phyloP scores from a whole-genome alignment of 2,329 filamentous ascomycete genomes.

The Pestalotiopsis sp. region DNA sequence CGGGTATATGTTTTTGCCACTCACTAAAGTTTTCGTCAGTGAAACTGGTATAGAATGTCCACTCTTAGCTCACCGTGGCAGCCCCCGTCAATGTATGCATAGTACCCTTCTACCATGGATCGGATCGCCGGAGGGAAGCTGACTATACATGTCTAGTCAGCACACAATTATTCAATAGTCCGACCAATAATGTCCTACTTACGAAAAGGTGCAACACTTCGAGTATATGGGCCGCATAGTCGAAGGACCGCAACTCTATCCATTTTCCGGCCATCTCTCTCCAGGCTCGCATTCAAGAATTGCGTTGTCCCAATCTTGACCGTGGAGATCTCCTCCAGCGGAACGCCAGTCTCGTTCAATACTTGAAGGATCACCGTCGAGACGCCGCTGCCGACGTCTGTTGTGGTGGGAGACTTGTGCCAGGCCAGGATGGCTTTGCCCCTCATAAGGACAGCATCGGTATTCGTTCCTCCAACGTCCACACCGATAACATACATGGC shows the following conservation, averaged over 20 bases:
- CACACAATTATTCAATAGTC: not conserved
- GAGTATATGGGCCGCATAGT: conserved; percentile 49
- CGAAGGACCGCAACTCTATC: conserved; percentile 56
- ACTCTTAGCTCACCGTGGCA: not conserved
- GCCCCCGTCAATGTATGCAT: not conserved
- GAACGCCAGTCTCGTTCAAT: conserved; percentile 32
- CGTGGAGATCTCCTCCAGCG: conserved; percentile 42
- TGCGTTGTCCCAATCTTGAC: conserved; percentile 60
- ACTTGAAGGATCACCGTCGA: conserved; percentile 46
- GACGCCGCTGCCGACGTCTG: conserved; percentile 50
- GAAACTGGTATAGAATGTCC: not conserved
- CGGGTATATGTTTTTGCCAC: not conserved
- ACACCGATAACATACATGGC: not conserved
- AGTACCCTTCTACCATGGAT: not conserved
- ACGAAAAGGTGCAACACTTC: not conserved
- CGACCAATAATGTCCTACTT: not conserved
- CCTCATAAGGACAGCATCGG: conserved; percentile 2
- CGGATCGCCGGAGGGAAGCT: not conserved
- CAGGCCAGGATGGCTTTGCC: conserved; percentile 32
- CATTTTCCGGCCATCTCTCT: conserved; percentile 51
- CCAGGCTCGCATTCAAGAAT: conserved; percentile 62
- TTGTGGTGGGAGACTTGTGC: conserved; percentile 52
- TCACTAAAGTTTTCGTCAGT: not conserved
- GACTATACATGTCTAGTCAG: not conserved
- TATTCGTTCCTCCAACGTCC: conserved; percentile 2